phyloP scores from a whole-genome alignment of 1,284 basidiomycete species.

The Schizophyllum commune region DNA sequence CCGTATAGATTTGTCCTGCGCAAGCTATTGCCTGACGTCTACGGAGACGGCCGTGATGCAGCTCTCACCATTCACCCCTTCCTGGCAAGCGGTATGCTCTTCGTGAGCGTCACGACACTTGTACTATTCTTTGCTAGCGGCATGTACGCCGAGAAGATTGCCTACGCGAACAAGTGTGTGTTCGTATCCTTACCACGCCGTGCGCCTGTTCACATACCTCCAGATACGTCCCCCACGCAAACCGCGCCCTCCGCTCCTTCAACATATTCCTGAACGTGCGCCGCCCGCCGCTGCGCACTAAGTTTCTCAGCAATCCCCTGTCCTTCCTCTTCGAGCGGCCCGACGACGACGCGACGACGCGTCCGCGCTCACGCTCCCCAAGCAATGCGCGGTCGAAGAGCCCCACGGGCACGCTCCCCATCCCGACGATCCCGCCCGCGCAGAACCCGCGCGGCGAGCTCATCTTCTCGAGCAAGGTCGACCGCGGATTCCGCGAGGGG shows the following conservation, averaged over 20 bases:
- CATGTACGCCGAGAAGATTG: conserved; percentile 94
- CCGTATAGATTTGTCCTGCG: conserved; percentile 50
- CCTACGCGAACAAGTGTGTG: conserved; percentile 89
- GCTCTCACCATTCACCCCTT: conserved; percentile 56
- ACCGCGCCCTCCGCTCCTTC: conserved; percentile 83
- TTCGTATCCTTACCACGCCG: conserved; percentile 8
- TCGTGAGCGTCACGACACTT: conserved; percentile 84
- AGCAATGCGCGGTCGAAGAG: neutral
- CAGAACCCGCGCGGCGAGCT: conserved; percentile 91
- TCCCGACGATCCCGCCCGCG: conserved; percentile 83
- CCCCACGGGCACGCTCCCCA: conserved; percentile 26
- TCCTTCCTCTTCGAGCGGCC: conserved; percentile 56
- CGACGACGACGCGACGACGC: conserved; percentile 15
- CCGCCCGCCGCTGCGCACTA: conserved; percentile 58
- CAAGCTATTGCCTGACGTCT: conserved; percentile 41
- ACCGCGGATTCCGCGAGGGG: conserved; percentile 76
- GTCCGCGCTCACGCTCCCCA: conserved; percentile 14
- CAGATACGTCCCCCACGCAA: conserved; percentile 96
- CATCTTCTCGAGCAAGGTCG: conserved; percentile 89
- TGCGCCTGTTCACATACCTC: neutral
- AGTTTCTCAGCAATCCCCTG: conserved; percentile 57
- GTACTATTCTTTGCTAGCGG: conserved; percentile 95
- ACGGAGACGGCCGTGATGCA: conserved; percentile 26
- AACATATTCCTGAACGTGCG: conserved; percentile 98
- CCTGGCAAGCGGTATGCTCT: conserved; percentile 67